Conservation (phyloP, 352 stramenopile species). For the Phytophthora sp. region DNA sequence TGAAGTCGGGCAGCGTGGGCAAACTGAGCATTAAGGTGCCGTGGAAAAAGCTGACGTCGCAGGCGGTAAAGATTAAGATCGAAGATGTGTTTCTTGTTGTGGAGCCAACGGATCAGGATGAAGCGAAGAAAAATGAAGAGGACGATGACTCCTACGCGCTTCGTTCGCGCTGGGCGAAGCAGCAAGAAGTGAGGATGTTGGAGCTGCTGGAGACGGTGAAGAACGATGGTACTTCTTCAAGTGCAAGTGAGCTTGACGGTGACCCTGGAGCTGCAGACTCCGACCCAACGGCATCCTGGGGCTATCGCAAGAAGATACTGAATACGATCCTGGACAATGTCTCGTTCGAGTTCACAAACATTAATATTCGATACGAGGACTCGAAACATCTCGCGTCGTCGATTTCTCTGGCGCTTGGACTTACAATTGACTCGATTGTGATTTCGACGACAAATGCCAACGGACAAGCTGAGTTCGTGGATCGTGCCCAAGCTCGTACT, state of each 20-base stretch:
- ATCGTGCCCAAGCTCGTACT: conserved; percentile 76
- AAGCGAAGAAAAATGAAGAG: conserved; percentile 30
- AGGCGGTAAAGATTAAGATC: conserved; percentile 77
- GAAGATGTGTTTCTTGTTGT: conserved; percentile 82
- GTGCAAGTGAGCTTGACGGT: conserved; percentile 23
- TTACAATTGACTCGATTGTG: conserved; percentile 80
- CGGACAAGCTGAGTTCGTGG: conserved; percentile 78
- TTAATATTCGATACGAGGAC: conserved; percentile 87
- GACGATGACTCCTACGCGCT: conserved; percentile 69
- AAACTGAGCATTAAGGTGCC: conserved; percentile 81
- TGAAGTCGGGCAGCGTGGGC: conserved; percentile 75
- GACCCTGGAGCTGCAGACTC: conserved; percentile 19
- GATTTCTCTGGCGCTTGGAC: conserved; percentile 64
- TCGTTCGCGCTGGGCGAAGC: conserved; percentile 75
- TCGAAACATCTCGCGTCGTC: conserved; percentile 65
- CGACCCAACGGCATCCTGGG: conserved; percentile 68
- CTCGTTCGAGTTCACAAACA: conserved; percentile 80
- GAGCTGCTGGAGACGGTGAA: conserved; percentile 80
- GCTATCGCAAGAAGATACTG: conserved; percentile 82
- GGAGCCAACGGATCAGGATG: conserved; percentile 66
- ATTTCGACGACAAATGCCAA: conserved; percentile 83
- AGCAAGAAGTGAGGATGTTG: conserved; percentile 81
- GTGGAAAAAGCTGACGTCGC: conserved; percentile 84
- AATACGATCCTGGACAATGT: conserved; percentile 88
- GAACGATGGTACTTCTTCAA: conserved; percentile 38